Conservation (phyloP, 2,329 filamentous ascomycete genomes). For the Apiospora saccharicola region DNA sequence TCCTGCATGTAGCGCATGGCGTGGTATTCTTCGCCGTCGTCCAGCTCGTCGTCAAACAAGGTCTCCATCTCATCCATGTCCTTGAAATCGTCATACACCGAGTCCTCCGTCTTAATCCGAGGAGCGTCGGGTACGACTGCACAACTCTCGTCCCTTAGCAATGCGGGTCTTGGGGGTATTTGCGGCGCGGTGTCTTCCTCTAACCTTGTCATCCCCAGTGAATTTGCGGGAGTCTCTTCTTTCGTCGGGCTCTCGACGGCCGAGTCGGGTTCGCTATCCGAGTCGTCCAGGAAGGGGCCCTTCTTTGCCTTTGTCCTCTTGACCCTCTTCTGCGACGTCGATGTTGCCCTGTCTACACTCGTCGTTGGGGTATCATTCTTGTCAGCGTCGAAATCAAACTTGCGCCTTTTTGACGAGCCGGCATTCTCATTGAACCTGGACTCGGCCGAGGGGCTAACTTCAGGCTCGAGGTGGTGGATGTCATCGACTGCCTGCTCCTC, state of each 20-base stretch:
- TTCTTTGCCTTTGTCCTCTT: constrained; percentile 15
- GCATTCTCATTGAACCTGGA: constrained; percentile 50
- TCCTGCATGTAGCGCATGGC: constrained; percentile 78
- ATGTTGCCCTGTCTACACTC: constrained; percentile 26
- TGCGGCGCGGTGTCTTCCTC: constrained; percentile 25
- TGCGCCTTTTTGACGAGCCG: constrained; percentile 51
- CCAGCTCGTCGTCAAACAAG: constrained; percentile 56
- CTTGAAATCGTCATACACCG: constrained; percentile 43
- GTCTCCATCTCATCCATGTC: constrained; percentile 61
- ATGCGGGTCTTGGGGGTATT: constrained; percentile 30
- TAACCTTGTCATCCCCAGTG: constrained; percentile 25
- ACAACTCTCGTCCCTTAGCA: constrained; percentile 39
- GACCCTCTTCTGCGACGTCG: constrained; percentile 31
- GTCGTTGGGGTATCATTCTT: constrained; percentile 39
- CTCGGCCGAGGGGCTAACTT: constrained; percentile 38
- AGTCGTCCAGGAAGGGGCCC: constrained; percentile 76
- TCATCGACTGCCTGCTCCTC: constrained; percentile 31
- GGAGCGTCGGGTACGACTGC: constrained; percentile 33
- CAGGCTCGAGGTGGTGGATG: constrained; percentile 31
- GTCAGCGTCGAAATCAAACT: constrained; percentile 42
- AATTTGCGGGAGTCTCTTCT: constrained; percentile 4
- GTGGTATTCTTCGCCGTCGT: constrained; percentile 70
- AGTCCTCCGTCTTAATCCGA: constrained; percentile 34
- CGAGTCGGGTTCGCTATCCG: constrained; percentile 57
- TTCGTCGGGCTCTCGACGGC: neutral